phyloP scores from a whole-genome alignment of 345 rosid species.

The Pugionium dolabratum region DNA sequence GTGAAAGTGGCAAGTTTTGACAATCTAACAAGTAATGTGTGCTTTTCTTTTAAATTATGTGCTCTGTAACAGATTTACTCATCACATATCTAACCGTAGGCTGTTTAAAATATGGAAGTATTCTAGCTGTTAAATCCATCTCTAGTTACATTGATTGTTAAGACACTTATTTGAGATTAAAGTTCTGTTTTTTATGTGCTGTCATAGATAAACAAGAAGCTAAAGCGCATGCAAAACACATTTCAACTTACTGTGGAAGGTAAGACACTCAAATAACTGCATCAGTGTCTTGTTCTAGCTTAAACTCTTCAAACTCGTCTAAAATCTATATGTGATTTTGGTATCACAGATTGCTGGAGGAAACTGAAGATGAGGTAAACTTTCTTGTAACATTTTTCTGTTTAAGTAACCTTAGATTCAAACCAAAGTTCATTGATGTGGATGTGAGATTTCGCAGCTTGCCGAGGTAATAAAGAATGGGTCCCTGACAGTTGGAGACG shows the following conservation, averaged over 20 bases:
- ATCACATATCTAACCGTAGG: not conserved
- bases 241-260: slow-evolving; percentile 95
- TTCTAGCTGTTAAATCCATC: slow-evolving; percentile 25
- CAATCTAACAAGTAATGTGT: slow-evolving; percentile 49
- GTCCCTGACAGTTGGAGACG: slow-evolving; percentile 67
- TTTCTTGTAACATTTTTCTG: slow-evolving; percentile 12
- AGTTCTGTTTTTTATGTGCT: slow-evolving; percentile 25
- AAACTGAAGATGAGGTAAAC: slow-evolving; percentile 88
- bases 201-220: slow-evolving; percentile 88
- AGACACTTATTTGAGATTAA: slow-evolving; percentile 14
- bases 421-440: slow-evolving; percentile 1
- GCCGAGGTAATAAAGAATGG: slow-evolving; percentile 74
- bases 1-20: slow-evolving; percentile 74
- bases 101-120: not conserved
- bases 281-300: slow-evolving; percentile 8
- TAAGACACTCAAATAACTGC: slow-evolving; percentile 39
- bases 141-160: slow-evolving; percentile 9
- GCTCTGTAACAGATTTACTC: not conserved
- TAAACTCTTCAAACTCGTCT: not conserved
- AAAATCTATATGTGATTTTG: slow-evolving; percentile 6
- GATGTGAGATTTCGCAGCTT: slow-evolving; percentile 49
- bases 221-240: slow-evolving; percentile 74
- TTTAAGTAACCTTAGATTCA: slow-evolving; percentile 9
- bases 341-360: slow-evolving; percentile 71
- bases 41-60: slow-evolving; percentile 9